Conservation (phyloP, 768 basidiomycete genomes). For the Phlebiopsis gigantea region DNA sequence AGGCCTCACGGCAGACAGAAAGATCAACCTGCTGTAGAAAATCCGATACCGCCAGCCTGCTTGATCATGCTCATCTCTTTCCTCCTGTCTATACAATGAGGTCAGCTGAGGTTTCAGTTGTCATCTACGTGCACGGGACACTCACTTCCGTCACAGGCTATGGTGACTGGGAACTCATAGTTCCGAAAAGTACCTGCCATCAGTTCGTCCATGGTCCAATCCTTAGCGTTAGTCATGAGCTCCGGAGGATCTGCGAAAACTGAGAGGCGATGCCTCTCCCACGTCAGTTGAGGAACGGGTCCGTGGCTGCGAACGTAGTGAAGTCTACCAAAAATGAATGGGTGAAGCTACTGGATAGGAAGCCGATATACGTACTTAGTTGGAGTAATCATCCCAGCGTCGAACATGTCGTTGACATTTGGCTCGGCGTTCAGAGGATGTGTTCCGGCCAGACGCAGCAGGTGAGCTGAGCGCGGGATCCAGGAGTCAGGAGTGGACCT, state of each 20-base stretch:
- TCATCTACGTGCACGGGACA: background rate
- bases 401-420: constrained; percentile 10
- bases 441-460: constrained; percentile 17
- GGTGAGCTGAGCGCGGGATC: constrained; percentile 15
- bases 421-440: constrained; percentile 20
- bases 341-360: background rate
- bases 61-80: constrained; percentile 21
- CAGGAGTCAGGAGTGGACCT: constrained; percentile 19
- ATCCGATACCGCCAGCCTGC: constrained; percentile 14
- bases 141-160: constrained; percentile 21
- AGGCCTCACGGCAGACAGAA: background rate
- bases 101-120: background rate
- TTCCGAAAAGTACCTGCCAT: constrained; percentile 7
- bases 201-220: constrained; percentile 19
- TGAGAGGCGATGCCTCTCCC: constrained; percentile 17
- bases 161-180: constrained; percentile 13
- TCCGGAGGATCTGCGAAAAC: constrained; percentile 8
- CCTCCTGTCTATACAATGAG: constrained; percentile 7
- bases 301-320: constrained; percentile 21
- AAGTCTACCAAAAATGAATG: constrained; percentile 6
- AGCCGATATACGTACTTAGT: constrained; percentile 13
- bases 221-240: constrained; percentile 8
- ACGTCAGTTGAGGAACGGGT: constrained; percentile 14
- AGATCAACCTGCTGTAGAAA: constrained; percentile 10
- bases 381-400: constrained; percentile 17